Evolutionary conservation across 441 rosid genomes (phyloP).

Genomic region (Bruguiera hainesii): DNA sequence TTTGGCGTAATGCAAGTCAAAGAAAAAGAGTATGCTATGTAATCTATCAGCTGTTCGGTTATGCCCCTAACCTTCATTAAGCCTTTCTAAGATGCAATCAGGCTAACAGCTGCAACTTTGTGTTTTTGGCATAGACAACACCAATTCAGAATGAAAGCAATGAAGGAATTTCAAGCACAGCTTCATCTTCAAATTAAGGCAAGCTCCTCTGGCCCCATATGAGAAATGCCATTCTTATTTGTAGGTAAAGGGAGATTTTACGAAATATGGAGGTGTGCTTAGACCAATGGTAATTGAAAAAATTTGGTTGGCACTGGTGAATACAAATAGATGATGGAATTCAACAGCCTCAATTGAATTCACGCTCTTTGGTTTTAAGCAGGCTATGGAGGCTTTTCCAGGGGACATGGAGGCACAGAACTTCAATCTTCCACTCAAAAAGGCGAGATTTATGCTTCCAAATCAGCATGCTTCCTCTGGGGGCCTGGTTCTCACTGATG

Average conservation of each 20-base stretch:
- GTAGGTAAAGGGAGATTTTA: neutral
- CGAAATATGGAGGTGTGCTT: too few species aligned
- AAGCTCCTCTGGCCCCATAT: neutral
- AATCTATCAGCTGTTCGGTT: too few species aligned
- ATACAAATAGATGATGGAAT: neutral
- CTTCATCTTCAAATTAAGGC: conserved; percentile 19
- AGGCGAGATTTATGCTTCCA: neutral
- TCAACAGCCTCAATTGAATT: neutral
- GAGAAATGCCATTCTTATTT: neutral
- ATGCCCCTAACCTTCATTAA: too few species aligned
- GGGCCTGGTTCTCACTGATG: neutral
- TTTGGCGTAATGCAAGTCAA: too few species aligned
- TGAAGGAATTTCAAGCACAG: conserved; percentile 2
- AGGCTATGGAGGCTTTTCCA: conserved; percentile 13
- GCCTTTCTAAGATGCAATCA: neutral
- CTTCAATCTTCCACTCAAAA: conserved; percentile 9
- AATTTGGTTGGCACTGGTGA: neutral
- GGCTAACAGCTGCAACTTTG: conserved; percentile 15
- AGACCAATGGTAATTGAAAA: neutral
- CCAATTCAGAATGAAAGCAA: neutral
- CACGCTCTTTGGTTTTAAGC: neutral
- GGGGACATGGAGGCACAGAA: conserved; percentile 18
- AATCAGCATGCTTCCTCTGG: neutral
- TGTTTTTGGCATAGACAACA: neutral
- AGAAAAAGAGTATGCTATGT: too few species aligned